A percentile compares a stretch with the other conserved stretches of the same genome.
These are phyloP conservation scores for Raphanus hybrid DNA, from an alignment of 441 rosid species.

Conservation along the genomic window DNA sequence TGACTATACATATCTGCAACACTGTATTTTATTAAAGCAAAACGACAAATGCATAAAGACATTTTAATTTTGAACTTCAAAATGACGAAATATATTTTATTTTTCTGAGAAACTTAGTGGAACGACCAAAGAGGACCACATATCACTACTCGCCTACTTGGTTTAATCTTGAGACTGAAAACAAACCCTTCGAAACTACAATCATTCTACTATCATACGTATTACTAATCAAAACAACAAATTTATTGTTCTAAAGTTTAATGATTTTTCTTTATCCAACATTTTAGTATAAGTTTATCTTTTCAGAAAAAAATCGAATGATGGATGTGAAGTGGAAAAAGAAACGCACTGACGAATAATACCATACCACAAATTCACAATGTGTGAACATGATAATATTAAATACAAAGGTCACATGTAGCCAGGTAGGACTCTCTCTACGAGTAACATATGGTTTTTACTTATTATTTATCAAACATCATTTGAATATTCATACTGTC, in stretches of 20 bases:
- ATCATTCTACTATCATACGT: neutral
- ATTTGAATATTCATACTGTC: slow-evolving; percentile 5
- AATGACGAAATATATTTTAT: neutral
- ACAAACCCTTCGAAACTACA: neutral
- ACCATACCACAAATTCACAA: neutral
- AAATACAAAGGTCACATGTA: neutral
- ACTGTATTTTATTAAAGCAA: neutral
- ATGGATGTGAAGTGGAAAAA: neutral
- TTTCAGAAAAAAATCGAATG: too few relatives aligned
- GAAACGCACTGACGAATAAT: neutral
- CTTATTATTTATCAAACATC: neutral
- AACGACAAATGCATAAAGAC: neutral
- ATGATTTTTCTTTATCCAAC: neutral
- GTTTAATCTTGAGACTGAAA: neutral
- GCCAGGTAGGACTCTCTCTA: neutral
- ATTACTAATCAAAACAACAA: too few relatives aligned
- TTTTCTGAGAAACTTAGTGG: neutral
- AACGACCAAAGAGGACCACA: neutral
- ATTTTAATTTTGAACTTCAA: neutral
- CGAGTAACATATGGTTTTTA: neutral
- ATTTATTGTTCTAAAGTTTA: too few relatives aligned
- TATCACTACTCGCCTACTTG: neutral
- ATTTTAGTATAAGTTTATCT: neutral
- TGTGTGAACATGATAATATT: neutral
- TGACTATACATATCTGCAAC: neutral